Base-by-base conservation (phyloP, 805 yeast species). In the Candida tallmaniae region DNA sequence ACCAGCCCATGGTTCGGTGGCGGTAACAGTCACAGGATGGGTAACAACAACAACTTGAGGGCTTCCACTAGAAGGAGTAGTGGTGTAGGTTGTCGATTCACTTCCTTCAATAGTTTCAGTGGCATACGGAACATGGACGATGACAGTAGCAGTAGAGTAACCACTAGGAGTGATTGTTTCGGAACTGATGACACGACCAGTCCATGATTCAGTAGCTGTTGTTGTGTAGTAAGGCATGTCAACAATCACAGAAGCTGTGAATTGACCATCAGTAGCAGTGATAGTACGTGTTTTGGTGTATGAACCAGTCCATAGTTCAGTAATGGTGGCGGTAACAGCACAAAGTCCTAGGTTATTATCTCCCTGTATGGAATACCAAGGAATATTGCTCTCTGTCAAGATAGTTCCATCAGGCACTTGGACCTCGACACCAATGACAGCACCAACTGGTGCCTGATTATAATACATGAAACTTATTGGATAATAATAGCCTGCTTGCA, bases 401-500 rank as follows among this genome's bases (percentile, higher is more conserved):
- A 4, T 6, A 3, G 26, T 27, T 19, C 35, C 31, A 16, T 18
- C 27, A 17, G 40, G 40, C 11, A 15, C 12, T 5, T 13, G n/a
- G 3, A 32, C 14, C 11, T 11, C 15, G 16, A 28, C 15, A 6
- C n/a, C 5, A 12, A 36, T 16, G 4, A 4, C 17, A 14, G 23
- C 26, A 3, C 26, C 22, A 4, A 19, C 21, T 10, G 29, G 29
- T 5, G 9, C 19, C 9, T 19, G 17, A n/a, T 29, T 16, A 11
- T 32, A 36, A 26, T 20, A 23, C 4, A 29, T 7, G 11, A 32
- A 10, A 21, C 32, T n/a, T 4, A 36, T 24, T 12, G 40, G 40
- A 29, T 32, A 32, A 18, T 32, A 36, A 6, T 5, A 4, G 13
- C 34, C 36, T 5, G 22, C 34, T 17, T 25, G 20, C 20, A 36